A percentile compares a stretch with the other conserved stretches of the same genome.
Conservation (phyloP, 768 basidiomycete species). For the Leucogyrophana mollusca region DNA sequence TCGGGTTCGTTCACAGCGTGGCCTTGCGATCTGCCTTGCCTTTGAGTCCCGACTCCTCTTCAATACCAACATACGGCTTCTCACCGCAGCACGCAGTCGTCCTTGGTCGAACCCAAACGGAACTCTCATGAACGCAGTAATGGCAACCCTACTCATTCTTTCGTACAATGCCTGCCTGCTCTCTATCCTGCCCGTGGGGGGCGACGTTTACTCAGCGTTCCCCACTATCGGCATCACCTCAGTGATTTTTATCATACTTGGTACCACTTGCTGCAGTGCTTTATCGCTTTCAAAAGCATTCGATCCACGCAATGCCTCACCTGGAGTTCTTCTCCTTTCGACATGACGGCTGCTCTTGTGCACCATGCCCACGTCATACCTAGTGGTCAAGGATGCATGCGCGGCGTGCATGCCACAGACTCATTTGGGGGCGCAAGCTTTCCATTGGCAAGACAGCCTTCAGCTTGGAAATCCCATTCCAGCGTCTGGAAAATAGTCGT, state of each 20-base stretch:
- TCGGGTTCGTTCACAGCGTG: constrained; percentile 7
- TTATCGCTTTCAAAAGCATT: constrained; percentile 4
- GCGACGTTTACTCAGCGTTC: neutral
- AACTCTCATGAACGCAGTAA: constrained; percentile 14
- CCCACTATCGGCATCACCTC: neutral
- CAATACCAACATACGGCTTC: constrained; percentile 1
- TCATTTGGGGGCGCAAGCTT: neutral
- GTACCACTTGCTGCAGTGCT: neutral
- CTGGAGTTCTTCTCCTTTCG: constrained; percentile 10
- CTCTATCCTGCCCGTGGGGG: neutral
- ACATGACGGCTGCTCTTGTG: constrained; percentile 4
- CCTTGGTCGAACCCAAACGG: constrained; percentile 20
- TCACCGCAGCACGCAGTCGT: neutral
- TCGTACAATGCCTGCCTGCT: constrained; percentile 1
- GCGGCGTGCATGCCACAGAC: neutral
- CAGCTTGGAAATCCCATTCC: neutral
- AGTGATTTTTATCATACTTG: constrained; percentile 3
- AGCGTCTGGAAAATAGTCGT: neutral
- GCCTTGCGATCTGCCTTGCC: constrained; percentile 4
- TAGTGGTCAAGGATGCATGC: constrained; percentile 6
- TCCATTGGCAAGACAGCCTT: neutral
- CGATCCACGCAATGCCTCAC: constrained; percentile 2
- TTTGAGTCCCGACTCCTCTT: constrained; percentile 1
- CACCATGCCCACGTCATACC: constrained; percentile 1
- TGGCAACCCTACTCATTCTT: constrained; percentile 11